Base-by-base conservation (phyloP, 352 stramenopile genomes). In the Saprolegnia diclina region DNA sequence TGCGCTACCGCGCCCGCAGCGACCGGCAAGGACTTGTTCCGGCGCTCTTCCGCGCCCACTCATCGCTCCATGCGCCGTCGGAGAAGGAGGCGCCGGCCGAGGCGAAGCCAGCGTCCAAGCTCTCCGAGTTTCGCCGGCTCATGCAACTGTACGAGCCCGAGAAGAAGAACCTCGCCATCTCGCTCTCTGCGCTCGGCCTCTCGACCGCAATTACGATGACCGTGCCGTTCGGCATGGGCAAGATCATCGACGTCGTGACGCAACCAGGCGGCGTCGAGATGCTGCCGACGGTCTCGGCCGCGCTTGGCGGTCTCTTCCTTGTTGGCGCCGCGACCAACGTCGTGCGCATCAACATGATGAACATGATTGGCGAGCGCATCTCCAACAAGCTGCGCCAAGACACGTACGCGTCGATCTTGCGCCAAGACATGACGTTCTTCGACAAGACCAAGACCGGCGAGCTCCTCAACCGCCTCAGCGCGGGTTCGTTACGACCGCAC, bases 341-440 rank as follows among this genome's bases (percentile, higher is more conserved):
- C 32, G 75, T 90, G 46, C 78, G 87, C 50, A 79, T 91, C 19
- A 80, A 92, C 70, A 83, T 81, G 26, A 91, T 79, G 74, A 90
- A 90, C 57, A 92, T 94, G 85, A 93, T 93, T 64, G 87, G 85
- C 69, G 87, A 92, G 73, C 79, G 87, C 64, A 92, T 94, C 74
- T 87, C 82, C 29, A 90, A 87, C 65, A 80, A 83, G 1, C 74
- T 94, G 26, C 77, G 87, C 46, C 85, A 92, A 70, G 77, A 85
- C 62, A 90, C 83, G 56, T 94, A 92, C 73, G 80, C 75, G 46
- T 91, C 84, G 13, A 89, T 94, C 56, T 52, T 94, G 57, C 74
- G 71, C 29, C 92, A 98, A 70, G 94, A 98, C 55, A 67, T 95
- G 37, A 79, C 77, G 13, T 98, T 97, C 76, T 98, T 98, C 53